Evolutionary conservation across 768 basidiomycete species (phyloP).

Genomic region (Suillus cothurnatus): DNA sequence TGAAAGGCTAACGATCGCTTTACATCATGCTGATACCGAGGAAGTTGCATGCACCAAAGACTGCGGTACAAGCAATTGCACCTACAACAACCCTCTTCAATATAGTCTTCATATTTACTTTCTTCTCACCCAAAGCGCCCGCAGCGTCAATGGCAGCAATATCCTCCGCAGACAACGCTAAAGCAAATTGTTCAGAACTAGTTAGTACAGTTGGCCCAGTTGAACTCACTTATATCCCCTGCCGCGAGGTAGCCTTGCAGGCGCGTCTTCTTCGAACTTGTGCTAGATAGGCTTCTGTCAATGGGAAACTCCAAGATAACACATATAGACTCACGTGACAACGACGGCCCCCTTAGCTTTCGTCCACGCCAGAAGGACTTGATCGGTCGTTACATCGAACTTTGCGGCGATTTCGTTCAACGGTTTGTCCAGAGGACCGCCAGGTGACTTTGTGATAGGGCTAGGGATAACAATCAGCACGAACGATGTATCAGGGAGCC

Average conservation of each 20-base stretch:
- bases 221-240: constrained; percentile 58
- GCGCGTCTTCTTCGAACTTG: constrained; percentile 66
- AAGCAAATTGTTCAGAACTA: constrained; percentile 1
- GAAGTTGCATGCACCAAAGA: constrained; percentile 8
- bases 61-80: not conserved
- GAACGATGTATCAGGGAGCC: constrained; percentile 43
- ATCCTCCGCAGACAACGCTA: constrained; percentile 45
- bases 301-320: not conserved
- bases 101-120: not conserved
- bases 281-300: constrained; percentile 35
- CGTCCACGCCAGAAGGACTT: not conserved
- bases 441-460: constrained; percentile 55
- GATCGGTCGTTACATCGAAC: not conserved
- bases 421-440: constrained; percentile 66
- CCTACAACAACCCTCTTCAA: constrained; percentile 5
- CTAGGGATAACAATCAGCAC: not conserved
- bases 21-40: not conserved
- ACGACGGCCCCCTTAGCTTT: constrained; percentile 68
- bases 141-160: constrained; percentile 55
- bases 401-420: constrained; percentile 49
- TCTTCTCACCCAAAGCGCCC: constrained; percentile 35
- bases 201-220: not conserved
- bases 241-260: constrained; percentile 69
- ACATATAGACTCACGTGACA: constrained; percentile 49
- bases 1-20: not conserved